Evolutionary conservation across 2,329 filamentous ascomycete species (phyloP).

Genomic region (Fusarium sp.): DNA sequence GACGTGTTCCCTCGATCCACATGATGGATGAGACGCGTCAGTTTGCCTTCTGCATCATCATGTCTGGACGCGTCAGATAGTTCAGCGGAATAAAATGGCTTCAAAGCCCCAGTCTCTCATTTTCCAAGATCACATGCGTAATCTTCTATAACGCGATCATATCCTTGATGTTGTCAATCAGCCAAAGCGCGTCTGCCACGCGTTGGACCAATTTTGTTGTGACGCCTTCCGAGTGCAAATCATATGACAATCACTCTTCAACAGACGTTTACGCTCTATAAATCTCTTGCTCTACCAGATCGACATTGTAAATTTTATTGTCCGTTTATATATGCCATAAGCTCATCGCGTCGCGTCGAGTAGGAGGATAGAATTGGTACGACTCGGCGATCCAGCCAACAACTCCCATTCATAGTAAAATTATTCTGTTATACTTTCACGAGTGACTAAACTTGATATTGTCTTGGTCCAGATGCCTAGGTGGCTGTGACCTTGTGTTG

Average conservation of each 20-base stretch:
- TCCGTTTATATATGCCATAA: neutral
- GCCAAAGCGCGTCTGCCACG: neutral
- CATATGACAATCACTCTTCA: neutral
- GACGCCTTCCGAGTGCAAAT: neutral
- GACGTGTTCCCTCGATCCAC: no score
- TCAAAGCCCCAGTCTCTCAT: rapidly evolving
- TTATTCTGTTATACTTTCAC: rapidly evolving
- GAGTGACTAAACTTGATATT: no score
- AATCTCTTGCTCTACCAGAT: rapidly evolving
- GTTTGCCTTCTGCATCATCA: neutral
- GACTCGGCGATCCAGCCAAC: no score
- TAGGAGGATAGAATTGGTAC: neutral
- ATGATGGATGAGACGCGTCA: neutral
- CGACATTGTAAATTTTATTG: neutral
- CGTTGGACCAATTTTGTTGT: neutral
- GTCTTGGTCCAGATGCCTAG: rapidly evolving
- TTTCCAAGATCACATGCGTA: neutral
- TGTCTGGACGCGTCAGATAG: no score
- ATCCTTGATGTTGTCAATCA: neutral
- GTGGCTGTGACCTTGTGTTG: rapidly evolving
- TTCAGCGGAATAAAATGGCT: no score
- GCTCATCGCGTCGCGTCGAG: neutral
- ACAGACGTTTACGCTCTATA: neutral
- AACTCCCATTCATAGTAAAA: rapidly evolving
- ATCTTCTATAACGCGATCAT: neutral